A percentile compares a stretch with the other conserved stretches of the same genome.
phyloP scores from a whole-genome alignment of 371 early-diverging fungal genomes.

The Cladochytrium tenue region DNA sequence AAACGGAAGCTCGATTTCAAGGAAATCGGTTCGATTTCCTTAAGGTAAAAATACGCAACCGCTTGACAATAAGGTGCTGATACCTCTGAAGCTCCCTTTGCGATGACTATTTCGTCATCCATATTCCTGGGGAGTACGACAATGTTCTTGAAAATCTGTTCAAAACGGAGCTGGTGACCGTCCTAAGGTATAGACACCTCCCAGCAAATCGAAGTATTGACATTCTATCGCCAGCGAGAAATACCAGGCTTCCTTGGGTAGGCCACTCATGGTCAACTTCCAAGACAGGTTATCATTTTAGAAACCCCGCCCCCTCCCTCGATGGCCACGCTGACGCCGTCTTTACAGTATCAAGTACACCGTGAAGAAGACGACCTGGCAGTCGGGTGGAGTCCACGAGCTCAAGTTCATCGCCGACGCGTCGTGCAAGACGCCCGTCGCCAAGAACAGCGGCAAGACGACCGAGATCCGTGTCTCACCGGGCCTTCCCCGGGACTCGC shows the following conservation, averaged over 20 bases:
- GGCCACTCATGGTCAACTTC: constrained; percentile 36
- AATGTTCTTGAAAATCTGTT: constrained; percentile 66
- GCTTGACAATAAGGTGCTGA: constrained; percentile 45
- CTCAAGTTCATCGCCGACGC: constrained; percentile 45
- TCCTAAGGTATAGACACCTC: constrained; percentile 34
- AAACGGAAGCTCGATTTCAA: constrained; percentile 46
- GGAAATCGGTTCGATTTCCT: constrained; percentile 41
- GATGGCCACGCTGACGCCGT: constrained; percentile 1
- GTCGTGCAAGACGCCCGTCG: constrained; percentile 25
- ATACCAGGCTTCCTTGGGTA: constrained; percentile 26
- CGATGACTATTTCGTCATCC: constrained; percentile 86
- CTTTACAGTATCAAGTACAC: constrained; percentile 45
- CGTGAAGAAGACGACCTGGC: constrained; percentile 61
- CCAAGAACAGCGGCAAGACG: constrained; percentile 40
- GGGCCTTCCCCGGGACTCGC: constrained; percentile 48
- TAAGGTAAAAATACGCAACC: constrained; percentile 26
- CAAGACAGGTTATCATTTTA: constrained; percentile 38
- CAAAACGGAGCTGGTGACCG: constrained; percentile 84
- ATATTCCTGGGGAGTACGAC: constrained; percentile 64
- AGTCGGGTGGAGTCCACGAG: constrained; percentile 41
- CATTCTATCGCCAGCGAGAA: constrained; percentile 34
- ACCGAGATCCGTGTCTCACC: constrained; percentile 47
- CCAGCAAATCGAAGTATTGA: not conserved
- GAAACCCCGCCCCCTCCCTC: not conserved
- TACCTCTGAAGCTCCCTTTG: constrained; percentile 55